Conservation (phyloP, 345 rosid species). For the Eucalyptus sp. region DNA sequence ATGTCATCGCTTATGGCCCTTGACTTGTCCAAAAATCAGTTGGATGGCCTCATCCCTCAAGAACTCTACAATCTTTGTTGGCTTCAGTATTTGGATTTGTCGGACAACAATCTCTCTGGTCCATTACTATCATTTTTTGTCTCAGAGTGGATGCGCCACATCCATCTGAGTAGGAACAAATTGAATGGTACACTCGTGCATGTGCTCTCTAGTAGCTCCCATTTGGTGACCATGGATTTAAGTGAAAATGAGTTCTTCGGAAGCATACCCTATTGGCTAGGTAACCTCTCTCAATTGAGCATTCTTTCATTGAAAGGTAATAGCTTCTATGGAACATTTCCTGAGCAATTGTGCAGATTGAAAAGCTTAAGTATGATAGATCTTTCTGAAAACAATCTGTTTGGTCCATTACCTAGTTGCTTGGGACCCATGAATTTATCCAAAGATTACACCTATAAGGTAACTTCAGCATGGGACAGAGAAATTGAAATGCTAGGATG, state of each 20-base stretch:
- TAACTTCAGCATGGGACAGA: too few relatives aligned
- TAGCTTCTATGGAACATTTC: background rate
- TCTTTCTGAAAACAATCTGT: background rate
- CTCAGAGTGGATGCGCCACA: fast-evolving
- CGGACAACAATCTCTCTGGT: background rate
- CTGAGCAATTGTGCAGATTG: background rate
- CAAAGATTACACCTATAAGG: fast-evolving
- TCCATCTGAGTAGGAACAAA: fast-evolving
- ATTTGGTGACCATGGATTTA: fast-evolving
- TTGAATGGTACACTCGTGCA: background rate
- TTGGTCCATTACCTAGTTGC: background rate
- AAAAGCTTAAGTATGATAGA: background rate
- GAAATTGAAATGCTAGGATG: fast-evolving
- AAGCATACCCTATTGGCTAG: background rate
- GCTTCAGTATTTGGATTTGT: background rate
- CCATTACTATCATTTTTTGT: background rate
- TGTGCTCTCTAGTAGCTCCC: fast-evolving
- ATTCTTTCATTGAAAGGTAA: background rate
- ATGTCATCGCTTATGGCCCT: fast-evolving
- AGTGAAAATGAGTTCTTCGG: background rate
- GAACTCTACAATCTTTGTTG: fast-evolving
- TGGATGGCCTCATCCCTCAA: background rate
- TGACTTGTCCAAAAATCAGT: background rate
- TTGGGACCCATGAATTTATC: background rate
- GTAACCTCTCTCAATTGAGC: background rate